Base-by-base conservation (phyloP, 768 basidiomycete species). In the Russula griseocarnosa region DNA sequence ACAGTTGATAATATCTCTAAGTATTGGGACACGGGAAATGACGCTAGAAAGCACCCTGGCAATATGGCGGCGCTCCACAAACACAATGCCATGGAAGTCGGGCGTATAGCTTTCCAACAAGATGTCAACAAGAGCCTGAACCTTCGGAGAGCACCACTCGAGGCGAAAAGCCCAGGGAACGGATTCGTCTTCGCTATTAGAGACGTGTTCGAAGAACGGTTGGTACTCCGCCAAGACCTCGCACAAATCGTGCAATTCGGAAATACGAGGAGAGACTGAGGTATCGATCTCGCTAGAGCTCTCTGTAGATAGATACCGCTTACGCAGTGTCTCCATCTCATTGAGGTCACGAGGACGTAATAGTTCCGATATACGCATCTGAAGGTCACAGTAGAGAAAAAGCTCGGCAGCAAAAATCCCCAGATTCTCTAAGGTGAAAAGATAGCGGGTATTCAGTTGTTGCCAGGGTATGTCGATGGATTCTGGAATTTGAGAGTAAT, bases 21-120 rank as follows among this genome's bases (percentile, higher is more conserved):
- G 74, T 47, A 81, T 79, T 0, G 86, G 81, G 3, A 92, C 78
- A 36, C 77, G 79, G 1, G 82, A 78, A 5, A 96, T 76, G 34
- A 93, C 72, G 69, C 77, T 82, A 2, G 88, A 81, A 16, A 96
- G 79, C 52, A 84, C 84, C 20, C 81, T 76, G 2, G 92, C 93
- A 18, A 88, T 80, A 67, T 93, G 90, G 11, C 93, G 82, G 71
- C 92, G 91, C 65, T 92, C 86, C 20, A 92, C 92, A 72, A 96
- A 96, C 50, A 95, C 79, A 66, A 95, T 94, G 22, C 84, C 84
- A 69, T 93, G 92, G 70, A 94, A 92, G 2, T 79, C 73, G 2
- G 73, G 69, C 14, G 80, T 80, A 55, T 82, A 74, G 69, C 86
- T 79, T 38, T 77, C 77, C 36, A 82, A 74, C 28, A 95, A 79